Evolutionary conservation across 768 basidiomycete species (phyloP).

Genomic region (Krasilnikovozyma curviuscula): DNA sequence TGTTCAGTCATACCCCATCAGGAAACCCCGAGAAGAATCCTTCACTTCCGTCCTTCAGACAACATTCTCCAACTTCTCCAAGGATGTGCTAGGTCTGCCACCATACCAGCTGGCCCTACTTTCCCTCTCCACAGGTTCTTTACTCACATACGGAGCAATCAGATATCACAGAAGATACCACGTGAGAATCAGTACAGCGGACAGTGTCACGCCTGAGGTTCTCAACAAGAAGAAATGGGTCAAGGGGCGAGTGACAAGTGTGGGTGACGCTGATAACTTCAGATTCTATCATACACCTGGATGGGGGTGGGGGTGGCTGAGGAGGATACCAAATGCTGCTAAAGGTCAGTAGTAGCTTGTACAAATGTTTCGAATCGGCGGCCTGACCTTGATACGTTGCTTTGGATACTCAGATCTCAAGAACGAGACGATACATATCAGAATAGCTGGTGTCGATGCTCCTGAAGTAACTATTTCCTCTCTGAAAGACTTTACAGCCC

Average conservation of each 20-base stretch:
- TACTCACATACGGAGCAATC: too few species aligned
- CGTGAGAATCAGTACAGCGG: conserved; percentile 41
- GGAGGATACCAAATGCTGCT: conserved; percentile 38
- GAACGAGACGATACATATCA: conserved; percentile 64
- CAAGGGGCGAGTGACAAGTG: conserved; percentile 61
- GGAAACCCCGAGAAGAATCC: too few species aligned
- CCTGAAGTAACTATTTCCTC: conserved; percentile 43
- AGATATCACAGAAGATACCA: too few species aligned
- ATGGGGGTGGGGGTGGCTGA: conserved; percentile 54
- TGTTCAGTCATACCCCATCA: too few species aligned
- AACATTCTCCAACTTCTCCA: too few species aligned
- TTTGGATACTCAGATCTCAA: conserved; percentile 45
- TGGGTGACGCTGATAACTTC: conserved; percentile 77
- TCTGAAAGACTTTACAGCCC: too few species aligned
- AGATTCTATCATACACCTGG: conserved; percentile 68
- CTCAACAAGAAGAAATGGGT: conserved; percentile 46
- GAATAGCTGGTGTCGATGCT: conserved; percentile 79
- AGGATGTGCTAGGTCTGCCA: too few species aligned
- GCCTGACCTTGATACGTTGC: background rate
- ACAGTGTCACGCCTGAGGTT: conserved; percentile 49
- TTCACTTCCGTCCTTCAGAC: too few species aligned
- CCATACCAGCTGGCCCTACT: too few species aligned
- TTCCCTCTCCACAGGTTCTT: too few species aligned
- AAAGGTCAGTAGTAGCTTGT: conserved; percentile 35
- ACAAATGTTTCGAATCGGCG: background rate